Evolutionary conservation across 2,329 filamentous ascomycete genomes (phyloP).

Genomic region (Scedosporium dehoogii): DNA sequence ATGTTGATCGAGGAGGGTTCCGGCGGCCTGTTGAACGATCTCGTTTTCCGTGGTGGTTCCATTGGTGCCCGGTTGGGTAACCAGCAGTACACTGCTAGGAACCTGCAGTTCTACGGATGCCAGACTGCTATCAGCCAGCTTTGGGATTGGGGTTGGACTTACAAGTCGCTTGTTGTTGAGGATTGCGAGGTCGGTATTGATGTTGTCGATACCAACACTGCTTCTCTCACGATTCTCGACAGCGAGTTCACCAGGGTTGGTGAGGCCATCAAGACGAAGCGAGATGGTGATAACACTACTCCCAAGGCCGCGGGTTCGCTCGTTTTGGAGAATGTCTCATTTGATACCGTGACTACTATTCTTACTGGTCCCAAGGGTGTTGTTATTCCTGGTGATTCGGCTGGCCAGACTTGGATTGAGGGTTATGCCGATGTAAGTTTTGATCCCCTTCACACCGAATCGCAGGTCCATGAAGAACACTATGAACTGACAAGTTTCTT

Average conservation of each 20-base stretch:
- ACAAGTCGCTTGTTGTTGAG: conserved; percentile 55
- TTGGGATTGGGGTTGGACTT: conserved; percentile 71
- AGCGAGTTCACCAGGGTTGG: conserved; percentile 50
- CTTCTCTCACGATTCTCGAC: conserved; percentile 67
- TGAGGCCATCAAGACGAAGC: conserved; percentile 57
- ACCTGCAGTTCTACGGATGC: conserved; percentile 55
- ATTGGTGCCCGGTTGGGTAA: conserved; percentile 50
- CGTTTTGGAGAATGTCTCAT: conserved; percentile 36
- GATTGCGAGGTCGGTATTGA: conserved; percentile 58
- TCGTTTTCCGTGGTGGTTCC: conserved; percentile 61
- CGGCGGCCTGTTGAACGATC: conserved; percentile 58
- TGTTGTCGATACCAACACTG: conserved; percentile 55
- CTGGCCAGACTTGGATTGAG: conserved; percentile 35
- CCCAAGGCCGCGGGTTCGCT: conserved; percentile 31
- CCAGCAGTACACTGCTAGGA: conserved; percentile 63
- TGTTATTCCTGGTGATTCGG: conserved; percentile 45
- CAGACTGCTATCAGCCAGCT: conserved; percentile 60
- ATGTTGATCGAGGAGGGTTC: conserved; percentile 54
- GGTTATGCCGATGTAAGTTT: conserved; percentile 11
- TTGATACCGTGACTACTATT: conserved; percentile 23
- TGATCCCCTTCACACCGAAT: neutral
- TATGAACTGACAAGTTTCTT: neutral
- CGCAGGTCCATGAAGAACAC: conserved; percentile 31
- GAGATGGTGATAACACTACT: conserved; percentile 19
- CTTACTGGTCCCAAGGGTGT: conserved; percentile 27